A percentile compares a stretch with the other conserved stretches of the same genome.
phyloP scores from a whole-genome alignment of 371 early-diverging fungal genomes.

The Mucor mucedo region DNA sequence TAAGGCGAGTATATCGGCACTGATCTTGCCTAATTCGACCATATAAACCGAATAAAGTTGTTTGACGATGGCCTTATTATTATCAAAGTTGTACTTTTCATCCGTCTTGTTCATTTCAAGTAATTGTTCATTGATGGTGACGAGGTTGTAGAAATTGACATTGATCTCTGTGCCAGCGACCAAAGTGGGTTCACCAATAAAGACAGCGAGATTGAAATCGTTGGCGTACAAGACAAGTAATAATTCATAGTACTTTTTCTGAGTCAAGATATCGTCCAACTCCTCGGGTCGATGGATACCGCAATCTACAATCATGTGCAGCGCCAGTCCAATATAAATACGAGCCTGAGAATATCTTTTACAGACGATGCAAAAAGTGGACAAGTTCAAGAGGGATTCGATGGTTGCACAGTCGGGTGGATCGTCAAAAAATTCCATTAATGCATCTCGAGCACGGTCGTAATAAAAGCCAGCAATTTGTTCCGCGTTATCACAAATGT shows the following conservation, averaged over 20 bases:
- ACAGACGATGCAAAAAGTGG: conserved; percentile 36
- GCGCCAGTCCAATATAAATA: conserved; percentile 35
- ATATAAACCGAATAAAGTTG: conserved; percentile 47
- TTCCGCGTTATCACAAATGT: conserved; percentile 31
- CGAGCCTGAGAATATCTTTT: conserved; percentile 40
- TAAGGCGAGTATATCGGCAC: conserved; percentile 14
- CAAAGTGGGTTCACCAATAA: conserved; percentile 23
- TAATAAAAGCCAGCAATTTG: conserved; percentile 39
- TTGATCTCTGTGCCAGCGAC: conserved; percentile 31
- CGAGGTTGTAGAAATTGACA: conserved; percentile 37
- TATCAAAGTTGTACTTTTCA: conserved; percentile 15
- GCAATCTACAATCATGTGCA: conserved; percentile 32
- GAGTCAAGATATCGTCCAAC: conserved; percentile 12
- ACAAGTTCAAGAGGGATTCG: conserved; percentile 36
- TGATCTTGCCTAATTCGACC: conserved; percentile 31
- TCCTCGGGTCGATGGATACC: conserved; percentile 19
- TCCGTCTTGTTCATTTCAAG: conserved; percentile 6
- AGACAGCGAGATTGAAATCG: conserved; percentile 27
- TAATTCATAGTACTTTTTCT: conserved; percentile 31
- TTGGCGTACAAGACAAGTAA: conserved; percentile 36
- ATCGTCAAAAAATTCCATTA: conserved; percentile 44
- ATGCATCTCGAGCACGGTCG: conserved; percentile 35
- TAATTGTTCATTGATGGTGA: conserved; percentile 23
- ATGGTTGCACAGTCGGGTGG: conserved; percentile 34
- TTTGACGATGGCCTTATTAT: conserved; percentile 45